Percentiles rank a stretch among this genome's conserved stretches.
Conservation (phyloP, 345 rosid species). For the Corchorus capsularis region DNA sequence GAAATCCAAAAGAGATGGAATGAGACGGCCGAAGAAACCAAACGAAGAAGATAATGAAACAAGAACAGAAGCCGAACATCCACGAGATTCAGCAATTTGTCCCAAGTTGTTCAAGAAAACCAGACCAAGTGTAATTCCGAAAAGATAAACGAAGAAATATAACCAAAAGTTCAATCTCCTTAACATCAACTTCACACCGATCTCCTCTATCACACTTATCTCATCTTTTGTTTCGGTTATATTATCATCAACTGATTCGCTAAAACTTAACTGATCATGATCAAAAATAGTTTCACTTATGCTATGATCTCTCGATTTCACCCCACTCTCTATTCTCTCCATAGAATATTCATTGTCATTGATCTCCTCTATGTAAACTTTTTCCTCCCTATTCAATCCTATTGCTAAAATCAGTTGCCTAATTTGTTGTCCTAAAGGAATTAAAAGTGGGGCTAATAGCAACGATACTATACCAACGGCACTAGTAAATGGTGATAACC, state of each 20-base stretch:
- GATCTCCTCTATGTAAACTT: slow-evolving; percentile 36
- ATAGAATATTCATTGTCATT: not conserved
- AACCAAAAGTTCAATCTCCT: slow-evolving; percentile 72
- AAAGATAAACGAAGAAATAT: slow-evolving; percentile 65
- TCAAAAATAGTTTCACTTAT: too few species aligned
- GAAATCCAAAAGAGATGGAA: slow-evolving; percentile 73
- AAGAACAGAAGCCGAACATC: slow-evolving; percentile 50
- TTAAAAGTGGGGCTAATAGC: slow-evolving; percentile 49
- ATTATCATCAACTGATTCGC: not conserved
- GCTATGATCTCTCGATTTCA: slow-evolving; percentile 17
- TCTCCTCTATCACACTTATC: slow-evolving; percentile 53
- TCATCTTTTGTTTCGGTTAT: slow-evolving; percentile 4
- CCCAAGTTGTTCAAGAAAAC: slow-evolving; percentile 89
- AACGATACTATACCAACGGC: slow-evolving; percentile 48
- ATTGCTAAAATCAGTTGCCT: slow-evolving; percentile 9
- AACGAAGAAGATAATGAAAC: slow-evolving; percentile 84
- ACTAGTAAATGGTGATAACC: slow-evolving; percentile 33
- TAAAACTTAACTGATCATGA: too few species aligned
- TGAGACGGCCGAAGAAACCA: slow-evolving; percentile 88
- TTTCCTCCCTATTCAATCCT: slow-evolving; percentile 26
- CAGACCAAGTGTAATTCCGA: slow-evolving; percentile 84
- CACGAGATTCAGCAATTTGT: slow-evolving; percentile 87
- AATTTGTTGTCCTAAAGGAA: slow-evolving; percentile 41
- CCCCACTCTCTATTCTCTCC: slow-evolving; percentile 4
- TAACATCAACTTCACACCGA: slow-evolving; percentile 62